A percentile compares a stretch with the other conserved stretches of the same genome.
Conservation (phyloP, 164 flowering plant species). For the Sextonia rubra region DNA sequence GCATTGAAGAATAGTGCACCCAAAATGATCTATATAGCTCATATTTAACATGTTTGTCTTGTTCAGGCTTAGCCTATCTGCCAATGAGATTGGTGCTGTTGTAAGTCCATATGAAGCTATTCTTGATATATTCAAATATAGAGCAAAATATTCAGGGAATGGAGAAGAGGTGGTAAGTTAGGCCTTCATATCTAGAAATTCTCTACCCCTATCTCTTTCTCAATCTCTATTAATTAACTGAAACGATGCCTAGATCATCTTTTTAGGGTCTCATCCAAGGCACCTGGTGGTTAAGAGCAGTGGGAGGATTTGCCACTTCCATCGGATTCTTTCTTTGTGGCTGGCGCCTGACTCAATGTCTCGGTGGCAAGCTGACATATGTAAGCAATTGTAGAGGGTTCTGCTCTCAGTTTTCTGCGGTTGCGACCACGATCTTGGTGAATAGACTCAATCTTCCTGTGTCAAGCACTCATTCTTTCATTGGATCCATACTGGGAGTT, state of each 20-base stretch:
- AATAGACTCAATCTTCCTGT: conserved; percentile 18
- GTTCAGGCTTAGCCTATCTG: conserved; percentile 26
- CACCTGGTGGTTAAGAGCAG: conserved; percentile 17
- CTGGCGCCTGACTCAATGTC: conserved; percentile 23
- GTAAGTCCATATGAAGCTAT: conserved; percentile 26
- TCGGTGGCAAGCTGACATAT: conserved; percentile 30
- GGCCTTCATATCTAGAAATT: neutral
- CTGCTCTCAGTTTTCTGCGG: conserved; percentile 18
- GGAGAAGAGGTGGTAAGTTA: conserved; percentile 24
- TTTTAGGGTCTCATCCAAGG: conserved; percentile 18
- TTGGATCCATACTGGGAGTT: conserved; percentile 27
- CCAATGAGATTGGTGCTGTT: conserved; percentile 21
- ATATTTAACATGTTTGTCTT: neutral
- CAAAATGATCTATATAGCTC: too few relatives aligned
- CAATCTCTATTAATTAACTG: neutral
- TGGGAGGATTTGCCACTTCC: conserved; percentile 23
- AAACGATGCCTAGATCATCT: neutral
- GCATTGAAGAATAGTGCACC: neutral
- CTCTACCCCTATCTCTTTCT: too few relatives aligned
- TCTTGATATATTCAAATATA: conserved; percentile 12
- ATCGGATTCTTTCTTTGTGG: conserved; percentile 27
- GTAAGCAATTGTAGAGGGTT: conserved; percentile 30
- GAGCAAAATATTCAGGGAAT: conserved; percentile 22
- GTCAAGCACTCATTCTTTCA: conserved; percentile 23
- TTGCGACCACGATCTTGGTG: conserved; percentile 19